Evolutionary conservation across 352 stramenopile genomes (phyloP).

Genomic region (Phytophthora quininea): DNA sequence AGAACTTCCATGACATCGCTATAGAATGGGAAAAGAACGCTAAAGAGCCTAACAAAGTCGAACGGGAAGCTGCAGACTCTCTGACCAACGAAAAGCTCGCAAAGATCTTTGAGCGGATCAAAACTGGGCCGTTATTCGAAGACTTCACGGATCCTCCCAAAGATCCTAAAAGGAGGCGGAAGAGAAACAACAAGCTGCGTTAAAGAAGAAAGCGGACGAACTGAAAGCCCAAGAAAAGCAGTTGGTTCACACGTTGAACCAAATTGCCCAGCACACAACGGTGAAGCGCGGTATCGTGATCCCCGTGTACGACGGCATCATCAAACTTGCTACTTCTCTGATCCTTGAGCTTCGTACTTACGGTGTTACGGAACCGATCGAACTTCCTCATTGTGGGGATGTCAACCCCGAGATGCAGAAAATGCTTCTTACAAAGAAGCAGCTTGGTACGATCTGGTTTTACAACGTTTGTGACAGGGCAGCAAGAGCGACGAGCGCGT

Average conservation of each 20-base stretch:
- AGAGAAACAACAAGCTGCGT: slow-evolving; percentile 16
- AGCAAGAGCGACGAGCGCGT: slow-evolving; percentile 16
- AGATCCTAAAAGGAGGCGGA: slow-evolving; percentile 21
- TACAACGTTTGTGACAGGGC: slow-evolving; percentile 35
- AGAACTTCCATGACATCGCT: slow-evolving; percentile 36
- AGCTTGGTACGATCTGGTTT: slow-evolving; percentile 33
- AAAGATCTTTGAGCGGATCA: slow-evolving; percentile 17
- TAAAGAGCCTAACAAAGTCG: slow-evolving; percentile 12
- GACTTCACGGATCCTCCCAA: slow-evolving; percentile 27
- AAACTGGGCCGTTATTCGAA: slow-evolving; percentile 17
- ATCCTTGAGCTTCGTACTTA: slow-evolving; percentile 49
- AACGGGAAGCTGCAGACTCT: slow-evolving; percentile 29
- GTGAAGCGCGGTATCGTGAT: slow-evolving; percentile 56
- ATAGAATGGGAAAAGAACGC: slow-evolving; percentile 31
- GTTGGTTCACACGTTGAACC: slow-evolving; percentile 37
- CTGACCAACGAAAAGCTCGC: slow-evolving; percentile 31
- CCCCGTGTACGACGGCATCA: slow-evolving; percentile 53
- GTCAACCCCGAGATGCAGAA: slow-evolving; percentile 40
- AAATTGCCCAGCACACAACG: slow-evolving; percentile 29
- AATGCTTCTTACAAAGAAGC: slow-evolving; percentile 33
- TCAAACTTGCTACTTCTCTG: slow-evolving; percentile 49
- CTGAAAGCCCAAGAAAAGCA: slow-evolving; percentile 33
- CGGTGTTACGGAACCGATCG: slow-evolving; percentile 47
- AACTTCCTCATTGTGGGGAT: slow-evolving; percentile 62
- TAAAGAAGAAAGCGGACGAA: slow-evolving; percentile 22